Percentiles rank a stretch among this genome's conserved stretches.
These are phyloP conservation scores for Scleroderma bovista DNA, from an alignment of 768 basidiomycete genomes.

Conservation along the genomic window DNA sequence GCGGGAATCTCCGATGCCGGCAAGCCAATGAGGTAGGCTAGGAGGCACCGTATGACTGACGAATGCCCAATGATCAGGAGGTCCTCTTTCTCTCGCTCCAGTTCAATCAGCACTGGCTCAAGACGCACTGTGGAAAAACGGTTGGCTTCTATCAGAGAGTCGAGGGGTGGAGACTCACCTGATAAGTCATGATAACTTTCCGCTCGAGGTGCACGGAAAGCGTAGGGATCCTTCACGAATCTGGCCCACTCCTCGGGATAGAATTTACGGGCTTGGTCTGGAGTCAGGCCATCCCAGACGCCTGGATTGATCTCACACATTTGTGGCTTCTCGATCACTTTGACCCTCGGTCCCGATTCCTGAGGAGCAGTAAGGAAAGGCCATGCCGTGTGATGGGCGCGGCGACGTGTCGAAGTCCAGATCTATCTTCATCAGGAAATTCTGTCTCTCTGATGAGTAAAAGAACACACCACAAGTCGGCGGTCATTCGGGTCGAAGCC, in stretches of 20 bases:
- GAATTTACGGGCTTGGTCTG: constrained; percentile 81
- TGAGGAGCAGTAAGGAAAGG: constrained; percentile 60
- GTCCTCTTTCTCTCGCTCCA: constrained; percentile 92
- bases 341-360: constrained; percentile 45
- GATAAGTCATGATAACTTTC: constrained; percentile 97
- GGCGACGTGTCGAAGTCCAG: constrained; percentile 92
- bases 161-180: constrained; percentile 37
- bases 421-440: constrained; percentile 46
- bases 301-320: constrained; percentile 99
- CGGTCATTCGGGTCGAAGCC: constrained; percentile 58
- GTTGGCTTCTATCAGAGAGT: no score
- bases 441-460: background rate
- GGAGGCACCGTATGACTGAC: constrained; percentile 93
- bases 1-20: constrained; percentile 96
- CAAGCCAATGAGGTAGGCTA: constrained; percentile 89
- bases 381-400: constrained; percentile 95
- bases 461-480: constrained; percentile 54
- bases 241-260: constrained; percentile 95
- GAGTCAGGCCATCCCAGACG: constrained; percentile 93
- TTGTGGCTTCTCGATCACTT: constrained; percentile 91
- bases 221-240: constrained; percentile 89
- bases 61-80: constrained; percentile 95
- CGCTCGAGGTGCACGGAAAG: constrained; percentile 85
- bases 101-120: constrained; percentile 89
- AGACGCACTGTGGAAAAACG: constrained; percentile 64